These are phyloP conservation scores for Coniferiporia sulphurascens DNA, from an alignment of 1,284 basidiomycete species.

Conservation along the genomic window DNA sequence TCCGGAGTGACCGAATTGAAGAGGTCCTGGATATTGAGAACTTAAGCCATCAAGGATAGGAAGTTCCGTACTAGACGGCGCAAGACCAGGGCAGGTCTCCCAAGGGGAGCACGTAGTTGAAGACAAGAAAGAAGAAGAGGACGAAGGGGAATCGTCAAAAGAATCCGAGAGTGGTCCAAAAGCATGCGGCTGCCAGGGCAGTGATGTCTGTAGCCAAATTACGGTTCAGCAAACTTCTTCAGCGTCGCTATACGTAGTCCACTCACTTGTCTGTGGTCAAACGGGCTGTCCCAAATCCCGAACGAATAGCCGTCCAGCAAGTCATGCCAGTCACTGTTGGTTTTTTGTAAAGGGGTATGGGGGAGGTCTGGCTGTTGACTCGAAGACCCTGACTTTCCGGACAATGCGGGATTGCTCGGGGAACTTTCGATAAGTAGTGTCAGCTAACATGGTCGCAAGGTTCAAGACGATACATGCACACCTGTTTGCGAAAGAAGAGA, in stretches of 20 bases:
- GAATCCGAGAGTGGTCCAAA: slow-evolving; percentile 12
- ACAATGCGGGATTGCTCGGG: not conserved
- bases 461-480: not conserved
- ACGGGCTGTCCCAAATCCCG: slow-evolving; percentile 9
- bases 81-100: slow-evolving; percentile 17
- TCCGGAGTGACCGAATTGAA: not conserved
- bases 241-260: not conserved
- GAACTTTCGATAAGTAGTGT: not conserved
- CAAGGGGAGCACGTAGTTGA: slow-evolving; percentile 19
- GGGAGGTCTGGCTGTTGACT: not conserved
- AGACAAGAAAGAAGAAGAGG: slow-evolving; percentile 14
- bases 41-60: slow-evolving; percentile 8
- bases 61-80: slow-evolving; percentile 14
- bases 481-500: slow-evolving; percentile 11
- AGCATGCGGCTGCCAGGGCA: slow-evolving; percentile 7
- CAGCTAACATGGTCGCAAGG: not conserved
- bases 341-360: slow-evolving; percentile 5
- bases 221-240: not conserved
- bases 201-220: not conserved
- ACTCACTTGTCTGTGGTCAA: slow-evolving; percentile 5
- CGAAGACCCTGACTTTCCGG: slow-evolving; percentile 2
- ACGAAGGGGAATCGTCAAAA: slow-evolving; percentile 14
- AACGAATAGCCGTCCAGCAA: slow-evolving; percentile 11
- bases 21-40: not conserved
- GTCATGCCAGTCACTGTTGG: slow-evolving; percentile 13